Evolutionary conservation across 176 grass and related monocot species (phyloP).

Genomic region (Stipa capillata): DNA sequence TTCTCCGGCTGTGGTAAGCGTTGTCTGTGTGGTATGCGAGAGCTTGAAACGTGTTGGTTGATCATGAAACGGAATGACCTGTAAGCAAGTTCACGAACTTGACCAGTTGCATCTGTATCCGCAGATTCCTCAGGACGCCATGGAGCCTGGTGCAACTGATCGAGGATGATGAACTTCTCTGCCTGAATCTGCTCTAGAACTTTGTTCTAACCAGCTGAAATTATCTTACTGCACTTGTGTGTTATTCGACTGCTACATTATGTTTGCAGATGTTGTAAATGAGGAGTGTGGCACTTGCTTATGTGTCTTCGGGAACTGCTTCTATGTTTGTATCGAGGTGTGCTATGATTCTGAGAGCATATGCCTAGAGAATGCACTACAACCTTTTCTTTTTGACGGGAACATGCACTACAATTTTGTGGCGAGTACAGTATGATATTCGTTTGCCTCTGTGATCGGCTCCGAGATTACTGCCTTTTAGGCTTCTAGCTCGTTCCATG

Average conservation of each 20-base stretch:
- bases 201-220: background rate
- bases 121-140: background rate
- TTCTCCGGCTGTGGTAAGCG: constrained; percentile 44
- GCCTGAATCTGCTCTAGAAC: background rate
- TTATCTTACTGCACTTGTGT: background rate
- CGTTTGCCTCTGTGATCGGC: no score
- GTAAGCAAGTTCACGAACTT: background rate
- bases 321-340: background rate
- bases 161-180: background rate
- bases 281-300: background rate
- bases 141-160: background rate
- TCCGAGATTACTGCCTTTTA: no score
- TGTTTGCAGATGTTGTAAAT: background rate
- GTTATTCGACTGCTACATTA: background rate
- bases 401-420: no score
- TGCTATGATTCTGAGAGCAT: background rate
- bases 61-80: background rate
- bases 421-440: background rate
- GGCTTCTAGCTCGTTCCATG: no score
- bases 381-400: no score
- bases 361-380: no score
- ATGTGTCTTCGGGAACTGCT: background rate
- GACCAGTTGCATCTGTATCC: background rate
- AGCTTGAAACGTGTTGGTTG: background rate
- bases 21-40: background rate